These are phyloP conservation scores for Nadsonia starkeyi-henricii DNA, from an alignment of 1,139 yeast species.

Conservation along the genomic window DNA sequence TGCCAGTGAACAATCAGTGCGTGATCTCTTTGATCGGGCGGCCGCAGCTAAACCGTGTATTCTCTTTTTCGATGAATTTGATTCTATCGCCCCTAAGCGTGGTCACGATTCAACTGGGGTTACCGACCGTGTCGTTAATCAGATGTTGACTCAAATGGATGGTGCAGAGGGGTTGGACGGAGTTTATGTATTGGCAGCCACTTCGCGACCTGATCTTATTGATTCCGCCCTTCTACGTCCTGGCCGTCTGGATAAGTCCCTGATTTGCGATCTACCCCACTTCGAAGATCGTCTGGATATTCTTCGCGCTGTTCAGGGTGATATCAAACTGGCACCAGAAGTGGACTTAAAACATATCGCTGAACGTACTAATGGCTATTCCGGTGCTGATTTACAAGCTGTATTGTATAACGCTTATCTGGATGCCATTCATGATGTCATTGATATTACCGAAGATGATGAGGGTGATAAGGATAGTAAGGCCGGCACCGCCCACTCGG, in stretches of 20 bases:
- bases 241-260: constrained; percentile 86
- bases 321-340: constrained; percentile 27
- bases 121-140: constrained; percentile 94
- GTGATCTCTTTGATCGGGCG: constrained; percentile 89
- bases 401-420: constrained; percentile 83
- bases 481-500: constrained; percentile 22
- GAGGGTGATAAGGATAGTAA: constrained; percentile 17
- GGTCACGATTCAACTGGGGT: constrained; percentile 98
- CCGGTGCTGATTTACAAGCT: constrained; percentile 95
- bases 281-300: constrained; percentile 62
- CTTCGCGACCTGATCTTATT: constrained; percentile 86
- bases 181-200: constrained; percentile 92
- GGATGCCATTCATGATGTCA: constrained; percentile 71
- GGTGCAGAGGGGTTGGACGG: constrained; percentile 98
- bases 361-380: constrained; percentile 51
- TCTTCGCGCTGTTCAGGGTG: constrained; percentile 41
- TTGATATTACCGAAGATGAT: constrained; percentile 25
- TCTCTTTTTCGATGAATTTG: constrained; percentile 89
- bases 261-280: constrained; percentile 78
- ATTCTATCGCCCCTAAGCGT: constrained; percentile 93
- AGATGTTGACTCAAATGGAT: constrained; percentile 95
- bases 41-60: constrained; percentile 92
- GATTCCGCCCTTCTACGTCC: constrained; percentile 93
- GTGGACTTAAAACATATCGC: constrained; percentile 49
- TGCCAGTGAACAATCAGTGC: constrained; percentile 87